A percentile compares a stretch with the other conserved stretches of the same genome.
Evolutionary conservation across 2,329 filamentous ascomycete genomes (phyloP).

Genomic region (Lachnellula subtilissima): DNA sequence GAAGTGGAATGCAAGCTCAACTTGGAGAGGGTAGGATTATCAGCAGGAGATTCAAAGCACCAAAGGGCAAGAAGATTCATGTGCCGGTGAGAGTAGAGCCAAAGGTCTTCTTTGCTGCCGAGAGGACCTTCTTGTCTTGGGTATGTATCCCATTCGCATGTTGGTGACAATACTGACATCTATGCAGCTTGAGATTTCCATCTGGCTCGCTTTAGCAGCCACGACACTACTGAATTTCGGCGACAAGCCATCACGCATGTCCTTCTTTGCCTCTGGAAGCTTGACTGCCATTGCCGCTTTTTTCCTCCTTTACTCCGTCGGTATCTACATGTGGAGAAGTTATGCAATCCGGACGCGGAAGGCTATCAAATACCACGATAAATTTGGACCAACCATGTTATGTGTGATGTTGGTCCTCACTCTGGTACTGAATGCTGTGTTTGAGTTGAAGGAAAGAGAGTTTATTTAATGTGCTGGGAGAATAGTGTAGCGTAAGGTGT

Average conservation of each 20-base stretch:
- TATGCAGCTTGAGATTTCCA: slow-evolving; percentile 81
- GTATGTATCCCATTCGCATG: slow-evolving; percentile 41
- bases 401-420: slow-evolving; percentile 70
- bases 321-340: slow-evolving; percentile 84
- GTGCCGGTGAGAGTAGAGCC: slow-evolving; percentile 94
- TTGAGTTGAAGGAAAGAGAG: slow-evolving; percentile 60
- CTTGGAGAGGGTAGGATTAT: slow-evolving; percentile 53
- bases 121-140: slow-evolving; percentile 94
- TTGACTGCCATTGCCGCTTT: slow-evolving; percentile 80
- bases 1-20: slow-evolving; percentile 48
- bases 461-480: slow-evolving; percentile 4
- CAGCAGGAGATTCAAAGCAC: slow-evolving; percentile 62
- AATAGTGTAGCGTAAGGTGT: background rate
- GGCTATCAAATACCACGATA: slow-evolving; percentile 89
- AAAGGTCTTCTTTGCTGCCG: slow-evolving; percentile 95
- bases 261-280: slow-evolving; percentile 65
- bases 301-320: slow-evolving; percentile 76
- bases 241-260: slow-evolving; percentile 47
- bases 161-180: slow-evolving; percentile 15
- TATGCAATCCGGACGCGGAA: slow-evolving; percentile 75
- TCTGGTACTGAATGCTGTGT: slow-evolving; percentile 73
- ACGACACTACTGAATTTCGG: slow-evolving; percentile 81
- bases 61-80: slow-evolving; percentile 85
- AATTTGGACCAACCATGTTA: slow-evolving; percentile 74
- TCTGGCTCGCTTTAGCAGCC: slow-evolving; percentile 86